phyloP scores from a whole-genome alignment of 176 grass and related monocot species.

The Rhynchospora breviuscula region DNA sequence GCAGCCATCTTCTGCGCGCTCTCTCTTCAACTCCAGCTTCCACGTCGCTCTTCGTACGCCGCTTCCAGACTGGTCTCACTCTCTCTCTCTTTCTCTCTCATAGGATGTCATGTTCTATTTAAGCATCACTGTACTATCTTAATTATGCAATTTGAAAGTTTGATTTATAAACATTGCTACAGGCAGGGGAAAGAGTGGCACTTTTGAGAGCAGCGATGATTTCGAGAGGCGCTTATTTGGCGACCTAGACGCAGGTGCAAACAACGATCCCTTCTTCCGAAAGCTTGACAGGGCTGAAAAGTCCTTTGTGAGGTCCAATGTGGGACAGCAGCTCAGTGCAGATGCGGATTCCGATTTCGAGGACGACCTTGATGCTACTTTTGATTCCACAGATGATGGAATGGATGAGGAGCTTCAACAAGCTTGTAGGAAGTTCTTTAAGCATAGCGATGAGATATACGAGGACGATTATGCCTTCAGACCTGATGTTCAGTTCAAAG shows the following conservation, averaged over 20 bases:
- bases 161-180: not conserved
- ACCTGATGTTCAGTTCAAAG: constrained; percentile 50
- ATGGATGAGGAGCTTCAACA: constrained; percentile 43
- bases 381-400: constrained; percentile 59
- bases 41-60: constrained; percentile 16
- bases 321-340: constrained; percentile 23
- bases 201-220: constrained; percentile 28
- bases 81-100: constrained; percentile 2
- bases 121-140: too few relatives aligned
- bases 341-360: constrained; percentile 23
- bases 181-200: constrained; percentile 12
- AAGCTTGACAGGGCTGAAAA: constrained; percentile 48
- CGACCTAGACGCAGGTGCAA: not conserved
- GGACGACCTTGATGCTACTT: not conserved
- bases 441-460: constrained; percentile 38
- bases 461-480: constrained; percentile 48
- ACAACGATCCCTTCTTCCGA: constrained; percentile 21
- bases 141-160: too few relatives aligned
- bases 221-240: constrained; percentile 48
- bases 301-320: constrained; percentile 13
- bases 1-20: not conserved
- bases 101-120: too few relatives aligned
- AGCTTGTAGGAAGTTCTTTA: constrained; percentile 30
- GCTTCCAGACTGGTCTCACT: constrained; percentile 31
- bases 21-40: constrained; percentile 1